These are phyloP conservation scores for Periconia digitata DNA, from an alignment of 2,329 filamentous ascomycete genomes.

Conservation along the genomic window DNA sequence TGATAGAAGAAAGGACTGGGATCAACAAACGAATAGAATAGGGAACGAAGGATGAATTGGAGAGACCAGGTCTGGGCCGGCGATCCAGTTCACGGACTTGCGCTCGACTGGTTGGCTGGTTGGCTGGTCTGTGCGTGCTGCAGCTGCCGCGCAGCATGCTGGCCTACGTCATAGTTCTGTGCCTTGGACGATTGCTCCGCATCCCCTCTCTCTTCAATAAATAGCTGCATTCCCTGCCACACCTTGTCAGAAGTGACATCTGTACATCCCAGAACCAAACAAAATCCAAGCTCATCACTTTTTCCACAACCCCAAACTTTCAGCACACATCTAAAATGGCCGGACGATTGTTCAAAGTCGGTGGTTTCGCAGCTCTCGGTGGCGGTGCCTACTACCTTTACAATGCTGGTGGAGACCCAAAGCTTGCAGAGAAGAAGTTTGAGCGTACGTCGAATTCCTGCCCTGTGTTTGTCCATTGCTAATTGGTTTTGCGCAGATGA, in stretches of 20 bases:
- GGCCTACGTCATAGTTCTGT: slow-evolving; percentile 25
- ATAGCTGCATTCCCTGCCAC: slow-evolving; percentile 12
- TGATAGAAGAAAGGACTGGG: background rate
- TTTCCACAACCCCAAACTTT: slow-evolving; percentile 1
- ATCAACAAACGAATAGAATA: background rate
- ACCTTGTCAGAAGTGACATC: background rate
- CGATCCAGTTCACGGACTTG: slow-evolving; percentile 18
- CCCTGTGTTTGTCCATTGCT: slow-evolving; percentile 11
- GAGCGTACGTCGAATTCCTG: slow-evolving; percentile 64
- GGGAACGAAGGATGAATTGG: slow-evolving; percentile 1
- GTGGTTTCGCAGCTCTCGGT: slow-evolving; percentile 54
- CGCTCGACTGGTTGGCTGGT: slow-evolving; percentile 1
- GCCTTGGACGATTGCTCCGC: slow-evolving; percentile 25
- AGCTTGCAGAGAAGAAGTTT: slow-evolving; percentile 80
- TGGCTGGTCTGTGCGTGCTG: slow-evolving; percentile 25
- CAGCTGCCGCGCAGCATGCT: slow-evolving; percentile 9
- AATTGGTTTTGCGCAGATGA: slow-evolving; percentile 62
- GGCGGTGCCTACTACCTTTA: slow-evolving; percentile 86
- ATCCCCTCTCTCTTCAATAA: slow-evolving; percentile 23
- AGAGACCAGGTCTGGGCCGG: slow-evolving; percentile 7
- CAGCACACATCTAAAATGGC: slow-evolving; percentile 26
- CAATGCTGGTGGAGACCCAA: slow-evolving; percentile 76
- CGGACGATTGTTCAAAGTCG: slow-evolving; percentile 27
- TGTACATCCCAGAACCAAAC: background rate
- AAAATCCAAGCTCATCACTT: background rate